Base-by-base conservation (phyloP, 2,329 filamentous ascomycete species). In the Escovopsis sp. region DNA sequence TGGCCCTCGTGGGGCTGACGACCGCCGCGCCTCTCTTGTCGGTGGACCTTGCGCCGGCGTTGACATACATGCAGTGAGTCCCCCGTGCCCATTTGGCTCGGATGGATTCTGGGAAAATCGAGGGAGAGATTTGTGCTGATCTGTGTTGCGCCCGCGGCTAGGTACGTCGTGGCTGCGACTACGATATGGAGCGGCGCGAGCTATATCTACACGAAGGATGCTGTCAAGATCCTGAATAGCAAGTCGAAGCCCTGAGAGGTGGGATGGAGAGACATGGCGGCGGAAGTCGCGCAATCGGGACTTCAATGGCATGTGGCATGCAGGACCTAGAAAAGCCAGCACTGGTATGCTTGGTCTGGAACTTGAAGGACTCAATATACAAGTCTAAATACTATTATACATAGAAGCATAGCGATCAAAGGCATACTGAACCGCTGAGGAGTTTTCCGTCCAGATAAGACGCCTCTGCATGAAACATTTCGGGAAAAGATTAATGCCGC, bases 141-240 rank as follows among this genome's bases (percentile, higher is more conserved):
- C 25, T 46, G 43, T 39, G 24, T 4, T 15, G 11, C 14, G 27
- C n/a, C 9, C 31, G 7, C 14, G 25, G 30, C 50, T 50, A 89
- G 84, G 55, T 89, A 84, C 51, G 62, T 93, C 12, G 89, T 98
- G 3, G 88, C 87, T 1, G 74, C 71, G 0, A 98, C 91, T 4
- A 98, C 91, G 0, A 63, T 94, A 6, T 96, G 88, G 84, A 95
- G 87, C 47, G 91, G 91, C 7, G 70, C 88, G 12, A 94, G 88
- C 59, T 98, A 98, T 58, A 71, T 94, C 7, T 93, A 81, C 57
- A 84, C 78, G 50, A 94, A 91, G 58, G 82, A 94, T 52, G 89
- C 87, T 0, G 88, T 96, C 29, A 93, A 82, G 59, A 95, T 96
- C 43, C 59, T 96, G 35, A 60, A 57, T 39, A 30, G 27, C 27